These are phyloP conservation scores for Firmiana major DNA, from an alignment of 345 rosid species.

Conservation along the genomic window DNA sequence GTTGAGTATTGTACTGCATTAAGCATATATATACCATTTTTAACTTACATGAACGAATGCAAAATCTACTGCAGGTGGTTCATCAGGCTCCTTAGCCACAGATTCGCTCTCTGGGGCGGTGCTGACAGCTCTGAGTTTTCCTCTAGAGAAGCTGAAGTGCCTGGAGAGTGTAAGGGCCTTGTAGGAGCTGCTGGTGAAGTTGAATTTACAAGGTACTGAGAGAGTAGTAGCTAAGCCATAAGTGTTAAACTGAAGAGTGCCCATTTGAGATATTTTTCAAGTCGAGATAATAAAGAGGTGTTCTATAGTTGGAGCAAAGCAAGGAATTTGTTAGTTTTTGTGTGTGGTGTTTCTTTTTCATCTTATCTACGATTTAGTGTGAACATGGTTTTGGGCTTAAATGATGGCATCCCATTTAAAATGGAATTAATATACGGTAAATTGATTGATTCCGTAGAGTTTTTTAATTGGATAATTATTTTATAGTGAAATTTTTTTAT, in stretches of 20 bases:
- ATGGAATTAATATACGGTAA: no score
- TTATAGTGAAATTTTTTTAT: no score
- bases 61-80: conserved; percentile 60
- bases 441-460: no score
- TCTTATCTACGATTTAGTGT: conserved; percentile 33
- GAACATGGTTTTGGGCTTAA: neutral
- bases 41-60: conserved; percentile 82
- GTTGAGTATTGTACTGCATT: neutral
- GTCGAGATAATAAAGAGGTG: conserved; percentile 1
- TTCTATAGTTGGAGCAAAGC: neutral
- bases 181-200: conserved; percentile 17
- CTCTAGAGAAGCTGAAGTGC: conserved; percentile 17
- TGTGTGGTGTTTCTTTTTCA: conserved; percentile 33
- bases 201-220: conserved; percentile 19
- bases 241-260: conserved; percentile 51
- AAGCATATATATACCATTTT: neutral
- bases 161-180: conserved; percentile 23
- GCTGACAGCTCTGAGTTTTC: conserved; percentile 43
- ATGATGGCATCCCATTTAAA: no score
- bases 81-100: conserved; percentile 28
- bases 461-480: no score
- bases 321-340: conserved; percentile 17
- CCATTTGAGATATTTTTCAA: conserved; percentile 40
- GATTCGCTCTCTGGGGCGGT: conserved; percentile 42
- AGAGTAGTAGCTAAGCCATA: conserved; percentile 48